phyloP scores from a whole-genome alignment of 805 yeast species.

The Monosporozyma unispora region DNA sequence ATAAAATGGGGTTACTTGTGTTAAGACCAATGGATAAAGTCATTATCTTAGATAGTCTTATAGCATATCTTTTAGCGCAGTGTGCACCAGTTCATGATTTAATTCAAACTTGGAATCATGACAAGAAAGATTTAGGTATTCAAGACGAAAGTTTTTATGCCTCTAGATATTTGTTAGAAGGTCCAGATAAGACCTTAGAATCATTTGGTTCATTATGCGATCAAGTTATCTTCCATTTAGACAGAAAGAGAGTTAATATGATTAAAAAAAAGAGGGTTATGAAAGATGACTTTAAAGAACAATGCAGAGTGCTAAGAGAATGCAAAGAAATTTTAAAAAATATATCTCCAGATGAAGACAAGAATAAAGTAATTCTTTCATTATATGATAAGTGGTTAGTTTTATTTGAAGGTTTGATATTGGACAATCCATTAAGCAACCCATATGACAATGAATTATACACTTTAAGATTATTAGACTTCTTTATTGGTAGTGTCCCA shows the following conservation, averaged over 20 bases:
- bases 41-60: conserved; percentile 17
- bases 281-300: conserved; percentile 17
- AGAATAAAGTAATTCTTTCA: conserved; percentile 7
- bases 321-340: conserved; percentile 14
- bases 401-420: conserved; percentile 18
- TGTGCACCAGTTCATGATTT: conserved; percentile 23
- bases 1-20: conserved; percentile 19
- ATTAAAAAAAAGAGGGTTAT: conserved; percentile 15
- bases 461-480: conserved; percentile 24
- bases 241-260: conserved; percentile 19
- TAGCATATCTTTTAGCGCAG: conserved; percentile 20
- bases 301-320: conserved; percentile 15
- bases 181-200: conserved; percentile 15
- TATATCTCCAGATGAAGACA: conserved; percentile 7
- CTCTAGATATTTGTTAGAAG: conserved; percentile 20
- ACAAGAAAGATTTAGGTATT: conserved; percentile 22
- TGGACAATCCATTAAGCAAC: conserved; percentile 23
- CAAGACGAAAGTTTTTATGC: conserved; percentile 23
- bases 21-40: conserved; percentile 22
- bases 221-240: conserved; percentile 17
- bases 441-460: conserved; percentile 23
- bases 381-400: conserved; percentile 22
- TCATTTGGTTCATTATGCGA: conserved; percentile 21
- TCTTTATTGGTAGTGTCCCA: conserved; percentile 26
- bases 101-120: conserved; percentile 20